A percentile compares a stretch with the other conserved stretches of the same genome.
These are phyloP conservation scores for Colletotrichum karsti DNA, from an alignment of 2,329 filamentous ascomycete species.

Conservation along the genomic window DNA sequence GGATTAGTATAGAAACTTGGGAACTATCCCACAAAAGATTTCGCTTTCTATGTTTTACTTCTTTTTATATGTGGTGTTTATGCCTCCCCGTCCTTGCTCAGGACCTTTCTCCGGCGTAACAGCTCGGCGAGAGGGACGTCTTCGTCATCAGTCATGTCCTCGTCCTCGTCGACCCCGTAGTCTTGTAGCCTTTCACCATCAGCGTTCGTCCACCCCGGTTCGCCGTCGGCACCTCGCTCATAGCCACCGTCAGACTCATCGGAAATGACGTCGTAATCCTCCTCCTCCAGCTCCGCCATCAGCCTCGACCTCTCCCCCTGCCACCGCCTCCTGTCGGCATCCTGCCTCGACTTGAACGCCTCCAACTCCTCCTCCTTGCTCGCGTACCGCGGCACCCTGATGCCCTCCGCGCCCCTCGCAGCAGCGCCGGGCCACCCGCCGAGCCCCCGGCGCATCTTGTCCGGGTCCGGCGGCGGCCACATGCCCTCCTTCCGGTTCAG, in stretches of 20 bases:
- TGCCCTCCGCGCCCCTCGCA: slow-evolving; percentile 41
- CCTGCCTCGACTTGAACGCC: slow-evolving; percentile 60
- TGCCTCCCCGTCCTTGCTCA: slow-evolving; percentile 40
- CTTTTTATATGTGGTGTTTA: slow-evolving; percentile 29
- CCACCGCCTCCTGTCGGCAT: slow-evolving; percentile 52
- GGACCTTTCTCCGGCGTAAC: slow-evolving; percentile 61
- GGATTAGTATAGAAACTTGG: slow-evolving; percentile 26
- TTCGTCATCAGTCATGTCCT: slow-evolving; percentile 54
- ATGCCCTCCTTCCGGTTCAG: slow-evolving; percentile 71
- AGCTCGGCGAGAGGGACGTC: slow-evolving; percentile 77
- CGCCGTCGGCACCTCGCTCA: slow-evolving; percentile 52
- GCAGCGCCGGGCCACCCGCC: slow-evolving; percentile 45
- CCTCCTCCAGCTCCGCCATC: slow-evolving; percentile 60
- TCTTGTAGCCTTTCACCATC: slow-evolving; percentile 80
- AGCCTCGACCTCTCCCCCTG: slow-evolving; percentile 43
- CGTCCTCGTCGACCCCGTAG: slow-evolving; percentile 83
- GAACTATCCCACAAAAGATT: slow-evolving; percentile 14
- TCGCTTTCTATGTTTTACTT: background rate
- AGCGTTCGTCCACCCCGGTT: slow-evolving; percentile 74
- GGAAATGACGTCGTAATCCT: slow-evolving; percentile 55
- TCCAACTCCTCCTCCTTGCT: slow-evolving; percentile 54
- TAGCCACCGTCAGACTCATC: slow-evolving; percentile 68
- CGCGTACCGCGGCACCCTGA: slow-evolving; percentile 42
- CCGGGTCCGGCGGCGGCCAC: slow-evolving; percentile 72
- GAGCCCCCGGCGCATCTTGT: slow-evolving; percentile 59